Evolutionary conservation across 1,284 basidiomycete species (phyloP).

Genomic region (Takashimella tepidaria): DNA sequence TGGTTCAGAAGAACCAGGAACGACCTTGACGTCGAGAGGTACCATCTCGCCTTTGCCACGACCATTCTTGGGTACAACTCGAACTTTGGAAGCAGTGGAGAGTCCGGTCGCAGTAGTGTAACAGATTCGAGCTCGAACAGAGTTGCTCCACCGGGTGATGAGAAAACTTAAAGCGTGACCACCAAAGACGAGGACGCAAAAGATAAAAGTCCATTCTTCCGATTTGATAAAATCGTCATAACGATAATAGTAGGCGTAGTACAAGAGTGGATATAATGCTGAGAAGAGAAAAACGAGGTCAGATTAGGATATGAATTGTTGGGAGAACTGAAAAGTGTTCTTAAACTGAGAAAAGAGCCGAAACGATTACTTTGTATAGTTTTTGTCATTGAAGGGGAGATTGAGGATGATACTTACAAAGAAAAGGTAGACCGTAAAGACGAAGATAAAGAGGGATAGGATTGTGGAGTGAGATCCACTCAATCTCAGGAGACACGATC

Average conservation of each 20-base stretch:
- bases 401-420: slow-evolving; percentile 43
- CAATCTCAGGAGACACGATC: slow-evolving; percentile 79
- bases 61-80: slow-evolving; percentile 77
- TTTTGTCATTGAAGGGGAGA: neutral
- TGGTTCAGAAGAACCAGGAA: slow-evolving; percentile 50
- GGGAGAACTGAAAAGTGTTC: too few species aligned
- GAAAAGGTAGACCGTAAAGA: slow-evolving; percentile 78
- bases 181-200: slow-evolving; percentile 74
- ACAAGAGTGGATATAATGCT: slow-evolving; percentile 78
- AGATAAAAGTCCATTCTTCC: slow-evolving; percentile 95
- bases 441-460: slow-evolving; percentile 71
- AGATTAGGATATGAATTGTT: neutral
- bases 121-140: slow-evolving; percentile 71
- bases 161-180: slow-evolving; percentile 91
- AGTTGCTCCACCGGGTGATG: slow-evolving; percentile 83
- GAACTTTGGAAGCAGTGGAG: slow-evolving; percentile 71
- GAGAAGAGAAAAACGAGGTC: neutral
- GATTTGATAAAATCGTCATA: slow-evolving; percentile 89
- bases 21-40: slow-evolving; percentile 60
- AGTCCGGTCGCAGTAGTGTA: slow-evolving; percentile 54
- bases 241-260: slow-evolving; percentile 76
- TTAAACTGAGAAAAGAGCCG: too few species aligned
- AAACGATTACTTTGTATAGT: too few species aligned
- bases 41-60: slow-evolving; percentile 91
- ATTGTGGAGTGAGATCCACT: slow-evolving; percentile 70